These are phyloP conservation scores for Cronartium ribicola DNA, from an alignment of 1,284 basidiomycete genomes.

Conservation along the genomic window DNA sequence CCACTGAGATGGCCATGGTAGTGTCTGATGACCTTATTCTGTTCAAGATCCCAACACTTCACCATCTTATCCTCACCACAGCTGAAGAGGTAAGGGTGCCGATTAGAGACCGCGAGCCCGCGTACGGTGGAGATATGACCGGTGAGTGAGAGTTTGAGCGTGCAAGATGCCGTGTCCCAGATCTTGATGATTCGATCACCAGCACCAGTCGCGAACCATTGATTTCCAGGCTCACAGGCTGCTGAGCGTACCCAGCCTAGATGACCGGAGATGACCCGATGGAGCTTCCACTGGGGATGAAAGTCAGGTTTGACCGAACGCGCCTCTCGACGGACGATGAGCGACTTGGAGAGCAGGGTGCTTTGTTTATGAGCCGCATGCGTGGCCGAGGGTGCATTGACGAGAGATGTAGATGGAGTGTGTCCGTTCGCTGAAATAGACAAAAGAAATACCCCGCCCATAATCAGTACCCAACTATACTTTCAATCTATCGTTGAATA, in stretches of 20 bases:
- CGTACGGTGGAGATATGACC: conserved; percentile 97
- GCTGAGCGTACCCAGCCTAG: conserved; percentile 96
- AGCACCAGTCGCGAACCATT: conserved; percentile 97
- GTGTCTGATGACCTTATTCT: conserved; percentile 96
- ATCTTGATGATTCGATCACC: conserved; percentile 98
- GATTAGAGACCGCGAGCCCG: conserved; percentile 80
- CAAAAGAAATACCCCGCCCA: not conserved
- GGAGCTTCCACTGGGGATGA: conserved; percentile 89
- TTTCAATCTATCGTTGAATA: conserved; percentile 43
- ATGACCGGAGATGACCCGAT: conserved; percentile 94
- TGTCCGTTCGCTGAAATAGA: not conserved
- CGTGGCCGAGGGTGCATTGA: conserved; percentile 19
- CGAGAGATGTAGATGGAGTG: conserved; percentile 13
- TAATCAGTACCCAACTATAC: conserved; percentile 40
- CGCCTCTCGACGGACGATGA: conserved; percentile 82
- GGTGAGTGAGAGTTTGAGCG: conserved; percentile 89
- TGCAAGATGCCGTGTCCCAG: conserved; percentile 96
- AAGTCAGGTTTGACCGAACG: conserved; percentile 88
- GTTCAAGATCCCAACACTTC: conserved; percentile 98
- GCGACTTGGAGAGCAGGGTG: conserved; percentile 69
- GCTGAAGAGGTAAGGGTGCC: conserved; percentile 96
- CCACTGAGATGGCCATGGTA: conserved; percentile 97
- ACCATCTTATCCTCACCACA: conserved; percentile 99
- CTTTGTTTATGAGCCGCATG: conserved; percentile 52
- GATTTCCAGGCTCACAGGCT: conserved; percentile 93